Percentiles rank a stretch among this genome's conserved stretches.
These are phyloP conservation scores for Fistulinella staudtii DNA, from an alignment of 1,284 basidiomycete species.

Conservation along the genomic window DNA sequence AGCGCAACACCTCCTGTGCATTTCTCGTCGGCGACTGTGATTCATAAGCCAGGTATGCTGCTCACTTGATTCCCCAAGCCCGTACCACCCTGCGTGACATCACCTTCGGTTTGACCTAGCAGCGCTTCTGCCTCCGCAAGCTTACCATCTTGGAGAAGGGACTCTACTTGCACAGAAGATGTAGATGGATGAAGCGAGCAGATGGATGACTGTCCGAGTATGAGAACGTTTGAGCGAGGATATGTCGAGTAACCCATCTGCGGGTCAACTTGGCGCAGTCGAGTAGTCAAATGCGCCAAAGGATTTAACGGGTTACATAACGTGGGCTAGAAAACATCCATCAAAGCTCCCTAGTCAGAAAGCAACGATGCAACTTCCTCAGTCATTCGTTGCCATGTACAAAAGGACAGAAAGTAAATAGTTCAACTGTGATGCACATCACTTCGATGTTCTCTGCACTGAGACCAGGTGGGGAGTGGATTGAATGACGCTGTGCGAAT, in stretches of 20 bases:
- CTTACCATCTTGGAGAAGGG: conserved; percentile 59
- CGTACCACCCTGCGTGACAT: conserved; percentile 10
- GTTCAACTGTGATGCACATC: not conserved
- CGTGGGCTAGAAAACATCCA: too few relatives aligned
- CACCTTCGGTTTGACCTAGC: conserved; percentile 39
- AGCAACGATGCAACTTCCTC: too few relatives aligned
- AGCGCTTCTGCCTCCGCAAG: conserved; percentile 63
- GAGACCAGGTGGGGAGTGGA: not conserved
- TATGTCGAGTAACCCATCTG: conserved; percentile 37
- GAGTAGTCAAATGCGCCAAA: too few relatives aligned
- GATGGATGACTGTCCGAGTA: conserved; percentile 59
- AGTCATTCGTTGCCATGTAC: too few relatives aligned
- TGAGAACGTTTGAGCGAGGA: conserved; percentile 60
- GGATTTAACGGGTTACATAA: too few relatives aligned
- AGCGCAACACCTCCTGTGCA: conserved; percentile 56
- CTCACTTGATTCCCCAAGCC: conserved; percentile 11
- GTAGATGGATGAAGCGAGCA: conserved; percentile 70
- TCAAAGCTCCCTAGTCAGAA: too few relatives aligned
- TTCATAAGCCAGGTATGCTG: not conserved
- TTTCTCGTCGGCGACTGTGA: conserved; percentile 5
- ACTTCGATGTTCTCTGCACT: not conserved
- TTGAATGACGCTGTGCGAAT: too few relatives aligned
- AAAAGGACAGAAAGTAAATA: not conserved
- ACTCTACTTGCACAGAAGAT: conserved; percentile 69
- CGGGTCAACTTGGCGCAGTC: too few relatives aligned